Evolutionary conservation across 1,139 yeast species (phyloP).

Genomic region (Candida frijolesensis): DNA sequence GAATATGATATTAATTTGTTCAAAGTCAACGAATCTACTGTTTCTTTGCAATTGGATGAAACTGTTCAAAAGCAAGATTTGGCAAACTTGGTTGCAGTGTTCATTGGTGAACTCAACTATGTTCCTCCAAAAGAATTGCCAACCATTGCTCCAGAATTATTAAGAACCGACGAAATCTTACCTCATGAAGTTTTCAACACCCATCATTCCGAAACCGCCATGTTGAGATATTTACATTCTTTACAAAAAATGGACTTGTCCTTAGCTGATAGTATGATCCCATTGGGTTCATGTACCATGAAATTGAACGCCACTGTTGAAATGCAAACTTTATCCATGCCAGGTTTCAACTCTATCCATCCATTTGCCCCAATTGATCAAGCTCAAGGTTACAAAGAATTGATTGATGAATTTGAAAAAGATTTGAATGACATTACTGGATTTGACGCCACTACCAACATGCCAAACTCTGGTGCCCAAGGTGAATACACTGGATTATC

Average conservation of each 20-base stretch:
- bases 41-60: slow-evolving; percentile 85
- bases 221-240: slow-evolving; percentile 85
- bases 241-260: slow-evolving; percentile 90
- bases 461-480: slow-evolving; percentile 98
- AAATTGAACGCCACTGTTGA: slow-evolving; percentile 93
- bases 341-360: slow-evolving; percentile 84
- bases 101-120: slow-evolving; percentile 40
- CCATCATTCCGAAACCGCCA: slow-evolving; percentile 92
- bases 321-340: slow-evolving; percentile 94
- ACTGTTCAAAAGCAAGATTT: slow-evolving; percentile 72
- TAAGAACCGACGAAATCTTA: slow-evolving; percentile 66
- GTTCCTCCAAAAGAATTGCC: slow-evolving; percentile 43
- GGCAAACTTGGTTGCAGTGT: slow-evolving; percentile 55
- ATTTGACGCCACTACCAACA: slow-evolving; percentile 84
- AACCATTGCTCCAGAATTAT: slow-evolving; percentile 52
- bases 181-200: slow-evolving; percentile 79
- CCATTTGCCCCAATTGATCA: slow-evolving; percentile 92
- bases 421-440: slow-evolving; percentile 96
- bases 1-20: slow-evolving; percentile 73
- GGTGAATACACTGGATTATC: slow-evolving; percentile 96
- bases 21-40: slow-evolving; percentile 61
- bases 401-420: slow-evolving; percentile 73
- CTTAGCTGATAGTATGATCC: slow-evolving; percentile 94
- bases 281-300: slow-evolving; percentile 98
- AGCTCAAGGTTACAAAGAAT: slow-evolving; percentile 78